Evolutionary conservation across 441 rosid species (phyloP).

Genomic region (Adansonia rubrostipa): DNA sequence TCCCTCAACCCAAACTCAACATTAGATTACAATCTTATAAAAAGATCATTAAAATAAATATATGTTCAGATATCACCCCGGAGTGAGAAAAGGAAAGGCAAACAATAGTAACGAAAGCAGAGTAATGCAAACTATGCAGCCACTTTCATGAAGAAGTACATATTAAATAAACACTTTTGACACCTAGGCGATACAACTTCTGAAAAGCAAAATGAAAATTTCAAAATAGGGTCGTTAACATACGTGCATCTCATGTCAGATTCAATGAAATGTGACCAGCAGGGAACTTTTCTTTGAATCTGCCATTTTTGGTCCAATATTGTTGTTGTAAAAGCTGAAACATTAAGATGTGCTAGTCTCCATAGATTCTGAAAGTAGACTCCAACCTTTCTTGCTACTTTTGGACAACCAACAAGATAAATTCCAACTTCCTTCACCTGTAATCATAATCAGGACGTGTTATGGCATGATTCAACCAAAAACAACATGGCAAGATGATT

Average conservation of each 20-base stretch:
- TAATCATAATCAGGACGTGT: slow-evolving; percentile 24
- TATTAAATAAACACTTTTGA: background rate
- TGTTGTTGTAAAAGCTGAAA: slow-evolving; percentile 52
- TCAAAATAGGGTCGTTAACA: slow-evolving; percentile 8
- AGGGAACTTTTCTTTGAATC: slow-evolving; percentile 75
- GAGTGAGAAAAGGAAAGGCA: background rate
- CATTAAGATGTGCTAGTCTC: slow-evolving; percentile 65
- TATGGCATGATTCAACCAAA: background rate
- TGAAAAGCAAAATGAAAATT: background rate
- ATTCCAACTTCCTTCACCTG: slow-evolving; percentile 91
- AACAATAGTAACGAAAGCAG: background rate
- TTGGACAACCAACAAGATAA: slow-evolving; percentile 71
- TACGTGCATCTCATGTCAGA: slow-evolving; percentile 64
- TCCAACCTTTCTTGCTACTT: slow-evolving; percentile 58
- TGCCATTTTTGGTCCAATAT: slow-evolving; percentile 76
- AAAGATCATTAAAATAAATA: no score
- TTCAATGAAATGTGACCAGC: slow-evolving; percentile 85
- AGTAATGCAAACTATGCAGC: background rate
- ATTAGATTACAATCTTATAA: background rate
- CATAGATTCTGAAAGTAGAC: slow-evolving; percentile 70
- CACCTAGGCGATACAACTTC: background rate
- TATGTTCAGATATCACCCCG: background rate
- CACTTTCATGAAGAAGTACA: slow-evolving; percentile 4
- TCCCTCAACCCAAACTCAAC: background rate
- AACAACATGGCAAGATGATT: background rate